Percentiles rank a stretch among this genome's conserved stretches.
phyloP scores from a whole-genome alignment of 352 stramenopile genomes.

The Albugo candida region DNA sequence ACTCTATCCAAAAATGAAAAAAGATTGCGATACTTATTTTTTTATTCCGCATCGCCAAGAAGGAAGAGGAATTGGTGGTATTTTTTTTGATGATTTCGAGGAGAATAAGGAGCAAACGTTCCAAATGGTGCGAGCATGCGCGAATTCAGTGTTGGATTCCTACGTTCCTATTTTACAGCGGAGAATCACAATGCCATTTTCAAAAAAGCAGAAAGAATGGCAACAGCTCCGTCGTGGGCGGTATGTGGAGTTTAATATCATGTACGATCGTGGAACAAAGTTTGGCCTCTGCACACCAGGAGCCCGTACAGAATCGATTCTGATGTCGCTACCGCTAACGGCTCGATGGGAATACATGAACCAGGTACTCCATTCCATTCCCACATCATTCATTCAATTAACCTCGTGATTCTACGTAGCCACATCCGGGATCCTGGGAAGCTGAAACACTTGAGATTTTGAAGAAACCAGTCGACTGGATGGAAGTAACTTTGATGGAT shows the following conservation, averaged over 20 bases:
- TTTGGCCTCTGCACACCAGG: conserved; percentile 94
- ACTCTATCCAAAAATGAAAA: conserved; percentile 92
- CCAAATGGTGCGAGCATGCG: conserved; percentile 54
- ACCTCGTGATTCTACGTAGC: conserved; percentile 27
- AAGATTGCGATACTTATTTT: conserved; percentile 96
- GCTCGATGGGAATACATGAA: conserved; percentile 94
- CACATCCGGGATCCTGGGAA: conserved; percentile 78
- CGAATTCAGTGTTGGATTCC: conserved; percentile 75
- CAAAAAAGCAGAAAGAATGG: conserved; percentile 92
- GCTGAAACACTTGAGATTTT: conserved; percentile 86
- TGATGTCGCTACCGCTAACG: conserved; percentile 96
- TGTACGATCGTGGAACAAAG: conserved; percentile 97
- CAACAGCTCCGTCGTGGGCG: conserved; percentile 91
- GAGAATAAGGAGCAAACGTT: conserved; percentile 82
- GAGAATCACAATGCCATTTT: conserved; percentile 92
- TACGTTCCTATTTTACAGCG: conserved; percentile 92
- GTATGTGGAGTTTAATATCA: conserved; percentile 99
- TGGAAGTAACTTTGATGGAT: conserved; percentile 64
- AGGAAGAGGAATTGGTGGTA: conserved; percentile 89
- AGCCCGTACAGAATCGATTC: conserved; percentile 94
- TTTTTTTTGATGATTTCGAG: conserved; percentile 98
- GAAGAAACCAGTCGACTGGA: conserved; percentile 88
- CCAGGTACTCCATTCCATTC: conserved; percentile 9
- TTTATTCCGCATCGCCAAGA: conserved; percentile 93
- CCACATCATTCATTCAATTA: too few species aligned